phyloP scores from a whole-genome alignment of 495 filamentous ascomycete species.

The Arthonia radiata region DNA sequence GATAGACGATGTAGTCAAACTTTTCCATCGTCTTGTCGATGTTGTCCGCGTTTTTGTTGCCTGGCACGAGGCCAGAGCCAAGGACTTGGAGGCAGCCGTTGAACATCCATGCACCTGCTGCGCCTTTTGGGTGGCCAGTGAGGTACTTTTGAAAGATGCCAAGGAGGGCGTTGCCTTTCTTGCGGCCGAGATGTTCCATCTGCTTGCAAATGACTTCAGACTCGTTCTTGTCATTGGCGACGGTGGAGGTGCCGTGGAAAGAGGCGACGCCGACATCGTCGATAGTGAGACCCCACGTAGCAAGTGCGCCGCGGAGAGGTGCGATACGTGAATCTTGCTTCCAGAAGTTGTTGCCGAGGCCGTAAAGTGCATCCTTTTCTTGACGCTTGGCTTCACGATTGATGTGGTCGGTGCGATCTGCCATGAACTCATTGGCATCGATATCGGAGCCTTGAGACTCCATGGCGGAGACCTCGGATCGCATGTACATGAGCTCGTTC shows the following conservation, averaged over 20 bases:
- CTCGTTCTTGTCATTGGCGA: slow-evolving; percentile 99
- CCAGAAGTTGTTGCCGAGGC: slow-evolving; percentile 95
- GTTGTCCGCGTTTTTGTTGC: slow-evolving; percentile 96
- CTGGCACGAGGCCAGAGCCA: slow-evolving; percentile 78
- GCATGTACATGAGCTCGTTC: slow-evolving; percentile 73
- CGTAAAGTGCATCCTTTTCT: slow-evolving; percentile 72
- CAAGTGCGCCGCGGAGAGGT: slow-evolving; percentile 78
- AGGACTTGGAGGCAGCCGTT: slow-evolving; percentile 91
- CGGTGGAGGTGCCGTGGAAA: slow-evolving; percentile 96
- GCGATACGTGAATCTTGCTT: slow-evolving; percentile 82
- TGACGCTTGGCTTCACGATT: slow-evolving; percentile 73
- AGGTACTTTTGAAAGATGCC: slow-evolving; percentile 99
- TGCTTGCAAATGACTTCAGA: slow-evolving; percentile 95
- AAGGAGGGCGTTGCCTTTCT: slow-evolving; percentile 84
- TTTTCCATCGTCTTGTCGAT: slow-evolving; percentile 88
- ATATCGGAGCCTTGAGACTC: slow-evolving; percentile 48
- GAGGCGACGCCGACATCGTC: slow-evolving; percentile 88
- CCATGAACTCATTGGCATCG: slow-evolving; percentile 60
- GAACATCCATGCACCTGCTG: slow-evolving; percentile 98
- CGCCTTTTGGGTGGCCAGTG: slow-evolving; percentile 96
- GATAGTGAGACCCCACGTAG: slow-evolving; percentile 93
- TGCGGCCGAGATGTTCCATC: slow-evolving; percentile 76
- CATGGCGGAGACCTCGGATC: slow-evolving; percentile 78
- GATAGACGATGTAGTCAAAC: slow-evolving; percentile 95
- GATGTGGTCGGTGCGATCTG: slow-evolving; percentile 65